Base-by-base conservation (phyloP, 371 early-diverging fungal species). In the Mortierella sp. region DNA sequence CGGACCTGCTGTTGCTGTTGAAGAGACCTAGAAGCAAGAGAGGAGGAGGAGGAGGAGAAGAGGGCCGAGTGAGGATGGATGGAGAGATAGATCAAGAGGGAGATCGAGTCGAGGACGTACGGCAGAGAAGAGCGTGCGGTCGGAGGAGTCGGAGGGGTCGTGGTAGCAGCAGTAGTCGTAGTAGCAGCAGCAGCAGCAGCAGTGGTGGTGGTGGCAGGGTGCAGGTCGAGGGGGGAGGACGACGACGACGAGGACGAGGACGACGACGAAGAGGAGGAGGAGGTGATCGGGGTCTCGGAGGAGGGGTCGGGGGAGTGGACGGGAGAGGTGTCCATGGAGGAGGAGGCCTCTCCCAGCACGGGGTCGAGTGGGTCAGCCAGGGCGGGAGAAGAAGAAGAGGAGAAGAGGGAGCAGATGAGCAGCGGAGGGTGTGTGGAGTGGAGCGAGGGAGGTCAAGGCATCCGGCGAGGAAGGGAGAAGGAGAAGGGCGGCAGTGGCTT, bases 261-360 rank as follows among this genome's bases (percentile, higher is more conserved):
- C n/a, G n/a, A n/a, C n/a, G n/a, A n/a, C n/a, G n/a, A n/a, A n/a
- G n/a, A n/a, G n/a, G n/a, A n/a, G n/a, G n/a, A n/a, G n/a, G n/a
- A n/a, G n/a, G n/a, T n/a, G n/a, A n/a, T n/a, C n/a, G n/a, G n/a
- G n/a, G n/a, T n/a, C n/a, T n/a, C n/a, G n/a, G n/a, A n/a, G n/a
- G n/a, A n/a, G n/a, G n/a, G n/a, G n/a, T 55, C 46, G 31, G 48
- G 21, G 19, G 24, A 24, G 41, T 49, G 51, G 51, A 56, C 64
- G 19, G 57, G 51, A 28, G 56, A 50, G 28, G 57, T 56, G 57
- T 64, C 64, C 64, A 64, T 64, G 56, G 64, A 10, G 34, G 21
- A 56, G 56, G 64, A 10, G 34, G 21, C 57, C 34, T 57, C 64
- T 47, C 42, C 48, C 21, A 26, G 42, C 13, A 26, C n/a, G 21